Percentiles rank a stretch among this genome's conserved stretches.
Evolutionary conservation across 306 rosid species (phyloP).

Genomic region (Rubus parviflorus): DNA sequence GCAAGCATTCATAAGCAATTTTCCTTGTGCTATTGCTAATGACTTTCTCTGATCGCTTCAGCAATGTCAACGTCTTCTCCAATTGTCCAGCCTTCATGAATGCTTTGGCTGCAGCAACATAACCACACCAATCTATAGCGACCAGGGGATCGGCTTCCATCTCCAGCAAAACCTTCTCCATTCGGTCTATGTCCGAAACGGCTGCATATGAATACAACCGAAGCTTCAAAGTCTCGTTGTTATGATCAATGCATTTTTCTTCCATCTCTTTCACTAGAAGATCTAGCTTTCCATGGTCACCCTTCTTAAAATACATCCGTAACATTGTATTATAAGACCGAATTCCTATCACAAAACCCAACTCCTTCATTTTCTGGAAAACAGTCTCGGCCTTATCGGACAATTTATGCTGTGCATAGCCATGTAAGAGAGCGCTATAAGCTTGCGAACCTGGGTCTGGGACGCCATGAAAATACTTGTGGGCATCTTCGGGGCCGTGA

Average conservation of each 20-base stretch:
- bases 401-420: conserved; percentile 52
- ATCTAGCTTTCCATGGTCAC: conserved; percentile 53
- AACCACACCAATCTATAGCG: neutral
- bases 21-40: conserved; percentile 3
- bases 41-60: neutral
- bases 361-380: conserved; percentile 52
- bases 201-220: neutral
- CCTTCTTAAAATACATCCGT: conserved; percentile 50
- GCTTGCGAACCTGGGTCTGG: conserved; percentile 35
- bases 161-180: conserved; percentile 13
- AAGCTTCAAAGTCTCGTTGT: neutral
- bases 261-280: conserved; percentile 24
- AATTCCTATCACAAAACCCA: conserved; percentile 24
- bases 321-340: conserved; percentile 52
- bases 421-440: conserved; percentile 55
- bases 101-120: neutral
- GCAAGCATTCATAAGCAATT: conserved; percentile 47
- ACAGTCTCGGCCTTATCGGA: conserved; percentile 52
- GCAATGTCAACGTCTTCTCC: neutral
- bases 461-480: conserved; percentile 45
- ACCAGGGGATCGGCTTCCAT: conserved; percentile 12
- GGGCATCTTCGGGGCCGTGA: conserved; percentile 57
- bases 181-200: neutral
- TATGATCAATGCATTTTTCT: conserved; percentile 7
- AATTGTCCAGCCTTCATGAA: neutral